Evolutionary conservation across 108 stramenopile species (phyloP), one percentile per base, ranked within the genome.

Genomic region (Bacterosira constricta): DNA sequence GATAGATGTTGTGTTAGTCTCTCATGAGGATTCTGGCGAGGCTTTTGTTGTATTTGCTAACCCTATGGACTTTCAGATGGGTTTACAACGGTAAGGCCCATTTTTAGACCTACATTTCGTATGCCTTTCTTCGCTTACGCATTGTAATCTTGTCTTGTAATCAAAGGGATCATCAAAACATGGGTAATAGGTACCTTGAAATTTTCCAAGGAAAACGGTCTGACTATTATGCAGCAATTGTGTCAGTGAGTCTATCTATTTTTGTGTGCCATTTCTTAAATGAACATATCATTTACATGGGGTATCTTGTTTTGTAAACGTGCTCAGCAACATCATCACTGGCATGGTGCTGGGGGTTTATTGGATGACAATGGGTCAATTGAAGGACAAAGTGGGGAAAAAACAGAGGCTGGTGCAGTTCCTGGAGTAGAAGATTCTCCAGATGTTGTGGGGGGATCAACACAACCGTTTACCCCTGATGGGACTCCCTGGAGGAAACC

Each of bases 11-110:
- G 84, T 97, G 8, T 66, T 97, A 65, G 69, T 90, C 5, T 73
- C 82, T 6, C 68, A 76, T 35, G 63, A 36, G 25, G 75, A 69
- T 30, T 47, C 77, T 25, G 94, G 94, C 34, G 97, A 96, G 61
- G 94, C 95, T 4, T 94, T 92, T 73, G 96, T 97, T 36, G 75
- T 97, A 13, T 96, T 97, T 70, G 86, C 93, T 17, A 96, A 96
- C 73, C 93, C 86, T 18, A 95, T 96, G 92, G 97, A 97, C 71
- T 91, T 89, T 72, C 93, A 96, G 61, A 94, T 97, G 93, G 96
- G 88, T 4, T 68, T 97, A 37, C 91, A 91, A 68, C 77, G 91
- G 91, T 90, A 61, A 85, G 88, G 57, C 38, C 9, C 18, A 37
- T 13, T 54, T 52, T 66, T 17, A 0, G 47, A 20, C 21, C 7